phyloP scores from a whole-genome alignment of 345 rosid species.

The Reutealis trisperma region DNA sequence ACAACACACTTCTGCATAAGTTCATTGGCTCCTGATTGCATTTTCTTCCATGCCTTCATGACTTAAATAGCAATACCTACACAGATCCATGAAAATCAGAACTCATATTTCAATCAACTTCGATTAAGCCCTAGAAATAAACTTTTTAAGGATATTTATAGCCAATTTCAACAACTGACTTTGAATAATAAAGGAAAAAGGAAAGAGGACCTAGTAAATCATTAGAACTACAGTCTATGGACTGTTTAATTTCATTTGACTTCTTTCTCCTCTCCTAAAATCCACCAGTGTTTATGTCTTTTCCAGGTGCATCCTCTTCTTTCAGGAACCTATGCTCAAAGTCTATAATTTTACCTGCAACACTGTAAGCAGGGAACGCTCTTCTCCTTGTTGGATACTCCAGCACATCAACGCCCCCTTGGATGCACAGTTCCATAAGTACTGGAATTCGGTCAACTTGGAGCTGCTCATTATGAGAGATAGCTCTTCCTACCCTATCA shows the following conservation, averaged over 20 bases:
- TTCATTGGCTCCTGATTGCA: conserved; percentile 43
- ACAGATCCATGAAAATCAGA: not conserved
- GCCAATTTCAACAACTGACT: not conserved
- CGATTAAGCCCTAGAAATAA: too few species aligned
- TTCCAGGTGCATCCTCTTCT: conserved; percentile 36
- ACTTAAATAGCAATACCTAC: conserved; percentile 36
- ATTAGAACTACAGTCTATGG: conserved; percentile 8
- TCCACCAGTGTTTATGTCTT: conserved; percentile 40
- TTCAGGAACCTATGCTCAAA: conserved; percentile 50
- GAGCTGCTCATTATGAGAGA: conserved; percentile 50
- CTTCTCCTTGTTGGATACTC: conserved; percentile 54
- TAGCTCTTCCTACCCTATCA: conserved; percentile 53
- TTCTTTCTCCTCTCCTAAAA: conserved; percentile 45
- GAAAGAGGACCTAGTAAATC: conserved; percentile 35
- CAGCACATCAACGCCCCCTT: conserved; percentile 51
- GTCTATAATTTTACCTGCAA: conserved; percentile 46
- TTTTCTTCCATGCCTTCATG: conserved; percentile 43
- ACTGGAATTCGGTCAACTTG: conserved; percentile 51
- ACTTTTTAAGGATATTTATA: not conserved
- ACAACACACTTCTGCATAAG: conserved; percentile 47
- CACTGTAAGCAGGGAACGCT: conserved; percentile 40
- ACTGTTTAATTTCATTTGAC: conserved; percentile 13
- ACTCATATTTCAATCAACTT: conserved; percentile 3
- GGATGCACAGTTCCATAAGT: conserved; percentile 49
- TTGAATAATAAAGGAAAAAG: conserved; percentile 4